Conservation (phyloP, 2,329 filamentous ascomycete species). For the Monilinia fructicola region DNA sequence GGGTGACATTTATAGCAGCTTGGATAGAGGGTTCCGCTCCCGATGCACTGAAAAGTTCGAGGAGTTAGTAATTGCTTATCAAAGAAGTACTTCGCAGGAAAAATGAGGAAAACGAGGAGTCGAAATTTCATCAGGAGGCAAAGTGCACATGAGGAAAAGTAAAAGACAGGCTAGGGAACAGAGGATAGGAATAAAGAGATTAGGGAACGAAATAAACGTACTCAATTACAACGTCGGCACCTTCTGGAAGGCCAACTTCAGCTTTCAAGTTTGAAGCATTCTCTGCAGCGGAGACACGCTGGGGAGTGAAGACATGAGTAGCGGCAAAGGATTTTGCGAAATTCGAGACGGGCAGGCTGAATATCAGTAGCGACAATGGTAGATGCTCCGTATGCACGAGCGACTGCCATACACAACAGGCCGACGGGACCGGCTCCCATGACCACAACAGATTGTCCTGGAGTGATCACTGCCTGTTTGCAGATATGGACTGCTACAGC, state of each 20-base stretch:
- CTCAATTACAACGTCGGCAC: constrained; percentile 78
- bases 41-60: constrained; percentile 49
- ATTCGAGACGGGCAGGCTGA: constrained; percentile 71
- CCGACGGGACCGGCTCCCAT: constrained; percentile 89
- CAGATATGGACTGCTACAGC: constrained; percentile 84
- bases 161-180: not conserved
- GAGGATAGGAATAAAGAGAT: not conserved
- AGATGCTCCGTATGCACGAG: constrained; percentile 78
- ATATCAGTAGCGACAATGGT: constrained; percentile 90
- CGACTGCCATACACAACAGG: constrained; percentile 82
- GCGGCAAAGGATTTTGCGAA: constrained; percentile 74
- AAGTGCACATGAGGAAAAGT: not conserved
- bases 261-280: constrained; percentile 70
- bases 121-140: not conserved
- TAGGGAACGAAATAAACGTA: not conserved
- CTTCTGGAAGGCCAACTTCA: constrained; percentile 61
- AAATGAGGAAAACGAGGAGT: not conserved
- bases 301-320: constrained; percentile 67
- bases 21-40: constrained; percentile 79
- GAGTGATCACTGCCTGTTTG: constrained; percentile 68
- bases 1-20: constrained; percentile 67
- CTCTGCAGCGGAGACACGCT: constrained; percentile 63
- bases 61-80: not conserved
- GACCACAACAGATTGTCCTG: constrained; percentile 76
- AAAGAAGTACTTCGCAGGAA: not conserved